A percentile compares a stretch with the other conserved stretches of the same genome.
These are phyloP conservation scores for Echium plantagineum DNA, from an alignment of 257 asterid genomes.

Conservation along the genomic window DNA sequence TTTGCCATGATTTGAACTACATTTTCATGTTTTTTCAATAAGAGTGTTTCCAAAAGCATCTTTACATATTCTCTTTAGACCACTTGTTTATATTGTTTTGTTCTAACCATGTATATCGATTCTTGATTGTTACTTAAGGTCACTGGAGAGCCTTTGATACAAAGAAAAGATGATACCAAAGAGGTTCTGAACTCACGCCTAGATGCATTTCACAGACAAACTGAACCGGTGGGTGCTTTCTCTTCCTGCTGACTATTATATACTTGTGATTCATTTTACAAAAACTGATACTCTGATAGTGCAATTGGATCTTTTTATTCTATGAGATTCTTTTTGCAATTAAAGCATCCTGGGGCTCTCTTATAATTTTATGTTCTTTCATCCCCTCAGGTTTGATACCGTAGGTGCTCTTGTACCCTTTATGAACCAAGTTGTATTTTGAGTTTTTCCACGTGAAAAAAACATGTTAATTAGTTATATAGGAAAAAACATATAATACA, in stretches of 20 bases:
- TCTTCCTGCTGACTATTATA: neutral
- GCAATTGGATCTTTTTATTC: neutral
- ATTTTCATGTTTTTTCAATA: neutral
- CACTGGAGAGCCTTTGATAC: slow-evolving; percentile 79
- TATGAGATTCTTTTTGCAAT: neutral
- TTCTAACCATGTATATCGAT: neutral
- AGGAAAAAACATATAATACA: too few species aligned
- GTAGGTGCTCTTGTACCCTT: too few species aligned
- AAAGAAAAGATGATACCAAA: slow-evolving; percentile 88
- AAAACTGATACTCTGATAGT: neutral
- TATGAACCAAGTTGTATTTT: too few species aligned
- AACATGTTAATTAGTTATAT: too few species aligned
- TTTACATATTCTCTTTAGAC: neutral
- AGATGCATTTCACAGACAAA: slow-evolving; percentile 83
- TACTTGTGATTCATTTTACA: neutral
- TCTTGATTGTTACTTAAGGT: slow-evolving; percentile 15
- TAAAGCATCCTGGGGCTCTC: neutral
- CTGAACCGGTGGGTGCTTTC: slow-evolving; percentile 56
- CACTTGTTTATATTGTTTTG: neutral
- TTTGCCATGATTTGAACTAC: neutral
- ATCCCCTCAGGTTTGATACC: too few species aligned
- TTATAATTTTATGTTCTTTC: too few species aligned
- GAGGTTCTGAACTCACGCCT: slow-evolving; percentile 93
- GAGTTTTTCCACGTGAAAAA: too few species aligned
- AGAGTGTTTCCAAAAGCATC: neutral